phyloP scores from a whole-genome alignment of 345 rosid species.

The Anastatica hierochuntica region DNA sequence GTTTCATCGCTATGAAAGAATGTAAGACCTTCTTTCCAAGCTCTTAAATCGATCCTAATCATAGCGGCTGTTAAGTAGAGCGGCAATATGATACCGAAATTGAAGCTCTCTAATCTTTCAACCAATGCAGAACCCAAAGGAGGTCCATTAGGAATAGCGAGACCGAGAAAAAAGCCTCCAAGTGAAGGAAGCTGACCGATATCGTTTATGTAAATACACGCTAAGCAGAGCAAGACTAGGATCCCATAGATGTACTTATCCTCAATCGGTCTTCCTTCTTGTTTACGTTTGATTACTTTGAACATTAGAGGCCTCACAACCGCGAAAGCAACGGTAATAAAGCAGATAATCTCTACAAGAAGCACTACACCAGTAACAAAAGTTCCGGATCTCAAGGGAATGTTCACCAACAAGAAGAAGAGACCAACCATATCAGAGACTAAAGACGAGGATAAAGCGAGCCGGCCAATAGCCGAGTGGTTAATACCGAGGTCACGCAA shows the following conservation, averaged over 20 bases:
- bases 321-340: not conserved
- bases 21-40: not conserved
- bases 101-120: constrained; percentile 29
- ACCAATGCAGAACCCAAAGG: constrained; percentile 39
- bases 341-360: not conserved
- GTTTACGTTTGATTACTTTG: constrained; percentile 13
- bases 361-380: not conserved
- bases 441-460: constrained; percentile 33
- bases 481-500: constrained; percentile 40
- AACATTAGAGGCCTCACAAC: constrained; percentile 19
- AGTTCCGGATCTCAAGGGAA: not conserved
- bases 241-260: constrained; percentile 19
- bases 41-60: not conserved
- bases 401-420: not conserved
- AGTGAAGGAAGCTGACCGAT: constrained; percentile 15
- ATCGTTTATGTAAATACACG: not conserved
- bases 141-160: constrained; percentile 42
- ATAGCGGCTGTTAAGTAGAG: constrained; percentile 12
- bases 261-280: constrained; percentile 28
- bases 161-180: constrained; percentile 34
- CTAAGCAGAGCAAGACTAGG: constrained; percentile 20
- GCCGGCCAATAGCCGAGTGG: constrained; percentile 39
- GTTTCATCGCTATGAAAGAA: not conserved
- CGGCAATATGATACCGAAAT: constrained; percentile 23
- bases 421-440: constrained; percentile 25